Evolutionary conservation across 768 basidiomycete genomes (phyloP).

Genomic region (Suillus discolor): DNA sequence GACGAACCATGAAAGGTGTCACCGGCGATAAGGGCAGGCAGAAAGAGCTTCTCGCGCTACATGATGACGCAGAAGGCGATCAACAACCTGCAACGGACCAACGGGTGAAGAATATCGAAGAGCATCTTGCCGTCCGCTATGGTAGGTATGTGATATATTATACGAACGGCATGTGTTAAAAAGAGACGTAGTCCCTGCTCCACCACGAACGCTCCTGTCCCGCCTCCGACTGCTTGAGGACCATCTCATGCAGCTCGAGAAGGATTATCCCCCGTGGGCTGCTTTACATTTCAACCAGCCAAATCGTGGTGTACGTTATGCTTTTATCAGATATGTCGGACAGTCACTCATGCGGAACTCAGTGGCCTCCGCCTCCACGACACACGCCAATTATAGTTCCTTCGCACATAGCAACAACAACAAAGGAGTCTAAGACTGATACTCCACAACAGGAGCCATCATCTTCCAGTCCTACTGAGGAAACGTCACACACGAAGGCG

Average conservation of each 20-base stretch:
- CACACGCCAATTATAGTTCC: constrained; percentile 80
- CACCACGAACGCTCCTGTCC: constrained; percentile 62
- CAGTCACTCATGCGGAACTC: constrained; percentile 7
- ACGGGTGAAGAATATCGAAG: constrained; percentile 66
- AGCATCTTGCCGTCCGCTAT: constrained; percentile 73
- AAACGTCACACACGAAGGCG: constrained; percentile 21
- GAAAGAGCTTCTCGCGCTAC: constrained; percentile 17
- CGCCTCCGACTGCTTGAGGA: constrained; percentile 76
- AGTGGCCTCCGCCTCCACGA: constrained; percentile 88
- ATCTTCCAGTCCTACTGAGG: constrained; percentile 14
- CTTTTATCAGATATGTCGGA: neutral
- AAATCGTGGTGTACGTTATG: constrained; percentile 64
- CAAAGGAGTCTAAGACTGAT: constrained; percentile 16
- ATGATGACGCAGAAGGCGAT: constrained; percentile 39
- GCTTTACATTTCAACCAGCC: constrained; percentile 90
- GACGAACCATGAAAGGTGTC: constrained; percentile 51
- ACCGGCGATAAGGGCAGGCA: constrained; percentile 15
- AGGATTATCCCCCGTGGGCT: constrained; percentile 86
- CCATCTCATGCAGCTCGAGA: constrained; percentile 75
- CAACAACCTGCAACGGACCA: constrained; percentile 64
- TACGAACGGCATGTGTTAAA: constrained; percentile 9
- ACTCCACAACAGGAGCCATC: constrained; percentile 18
- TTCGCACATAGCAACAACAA: constrained; percentile 50
- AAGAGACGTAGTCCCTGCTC: constrained; percentile 59
- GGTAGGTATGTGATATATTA: constrained; percentile 43